Conservation (phyloP, 2,329 filamentous ascomycete species). For the Plenodomus lindquistii region DNA sequence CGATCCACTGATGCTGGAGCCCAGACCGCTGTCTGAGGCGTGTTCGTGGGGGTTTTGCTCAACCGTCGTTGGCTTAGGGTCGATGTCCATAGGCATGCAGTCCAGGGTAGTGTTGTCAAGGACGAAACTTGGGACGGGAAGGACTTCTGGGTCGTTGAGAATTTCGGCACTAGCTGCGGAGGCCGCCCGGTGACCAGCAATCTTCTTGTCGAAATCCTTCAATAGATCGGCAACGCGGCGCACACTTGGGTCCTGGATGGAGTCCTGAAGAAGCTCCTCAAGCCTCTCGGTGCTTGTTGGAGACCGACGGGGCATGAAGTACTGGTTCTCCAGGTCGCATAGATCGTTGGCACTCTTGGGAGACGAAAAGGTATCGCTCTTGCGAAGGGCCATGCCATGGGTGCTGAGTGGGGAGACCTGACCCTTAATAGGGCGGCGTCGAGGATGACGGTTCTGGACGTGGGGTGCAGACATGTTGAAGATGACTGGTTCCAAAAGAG, state of each 20-base stretch:
- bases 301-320: constrained; percentile 52
- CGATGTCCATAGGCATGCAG: constrained; percentile 44
- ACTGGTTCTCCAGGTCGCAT: constrained; percentile 44
- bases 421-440: constrained; percentile 50
- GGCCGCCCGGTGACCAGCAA: constrained; percentile 41
- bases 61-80: constrained; percentile 45
- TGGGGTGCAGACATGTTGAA: constrained; percentile 44
- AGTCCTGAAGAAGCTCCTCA: constrained; percentile 52
- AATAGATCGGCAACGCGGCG: constrained; percentile 51
- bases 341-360: constrained; percentile 46
- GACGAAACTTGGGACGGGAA: constrained; percentile 53
- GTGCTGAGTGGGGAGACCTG: constrained; percentile 39
- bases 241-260: constrained; percentile 51
- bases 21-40: constrained; percentile 84
- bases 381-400: constrained; percentile 52
- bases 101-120: constrained; percentile 44
- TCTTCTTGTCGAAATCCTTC: constrained; percentile 50
- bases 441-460: constrained; percentile 49
- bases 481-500: constrained; percentile 39
- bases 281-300: constrained; percentile 54
- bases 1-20: constrained; percentile 73
- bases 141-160: constrained; percentile 53
- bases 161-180: constrained; percentile 42
- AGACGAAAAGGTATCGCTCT: constrained; percentile 55
- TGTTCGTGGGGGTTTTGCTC: constrained; percentile 61